Base-by-base conservation (phyloP, 768 basidiomycete genomes). In the Mycena galopus region DNA sequence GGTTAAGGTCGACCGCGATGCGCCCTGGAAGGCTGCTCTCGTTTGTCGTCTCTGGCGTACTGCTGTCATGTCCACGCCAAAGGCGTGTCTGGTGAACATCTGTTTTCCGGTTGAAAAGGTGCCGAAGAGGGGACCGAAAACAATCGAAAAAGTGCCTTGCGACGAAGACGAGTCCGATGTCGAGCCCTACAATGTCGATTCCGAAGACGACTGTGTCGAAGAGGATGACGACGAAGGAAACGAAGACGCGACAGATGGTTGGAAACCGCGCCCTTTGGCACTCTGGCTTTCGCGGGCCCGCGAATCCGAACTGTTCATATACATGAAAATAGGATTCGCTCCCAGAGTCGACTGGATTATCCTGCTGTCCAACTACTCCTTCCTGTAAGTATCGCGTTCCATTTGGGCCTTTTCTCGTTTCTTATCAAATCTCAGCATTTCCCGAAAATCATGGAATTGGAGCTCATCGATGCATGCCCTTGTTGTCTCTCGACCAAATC, bases 261-360 rank as follows among this genome's bases (percentile, higher is more conserved):
- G n/a, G 47, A 50, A 23, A 39, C 58, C 58, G 4, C 50, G 67
- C 17, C 60, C 67, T 23, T 55, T 55, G 60, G 37, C 29, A 14
- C 60, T 69, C 27, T 69, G 67, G 59, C 67, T 69, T 56, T 39
- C 51, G n/a, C 59, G 59, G 19, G 58, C 67, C 25, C 50, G 60
- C 4, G 17, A 21, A 14, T 62, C 60, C 39, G 37, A 69, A n/a
- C 37, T 69, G 29, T 55, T 10, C 33, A 14, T 68, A 37, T 8
- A 25, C 35, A 39, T 69, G 33, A 47, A 60, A 21, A 23, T 69
- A 32, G n/a, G 37, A 10, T 14, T 2, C 14, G 19, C 16, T 29
- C 67, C 67, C 14, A 21, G 67, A 23, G 27, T 61, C 17, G 67
- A 68, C 33, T 62, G 29, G 5, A n/a, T 62, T 61, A 56, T 16